Conservation (phyloP, 345 rosid genomes). For the Cardamine resedifolia region DNA sequence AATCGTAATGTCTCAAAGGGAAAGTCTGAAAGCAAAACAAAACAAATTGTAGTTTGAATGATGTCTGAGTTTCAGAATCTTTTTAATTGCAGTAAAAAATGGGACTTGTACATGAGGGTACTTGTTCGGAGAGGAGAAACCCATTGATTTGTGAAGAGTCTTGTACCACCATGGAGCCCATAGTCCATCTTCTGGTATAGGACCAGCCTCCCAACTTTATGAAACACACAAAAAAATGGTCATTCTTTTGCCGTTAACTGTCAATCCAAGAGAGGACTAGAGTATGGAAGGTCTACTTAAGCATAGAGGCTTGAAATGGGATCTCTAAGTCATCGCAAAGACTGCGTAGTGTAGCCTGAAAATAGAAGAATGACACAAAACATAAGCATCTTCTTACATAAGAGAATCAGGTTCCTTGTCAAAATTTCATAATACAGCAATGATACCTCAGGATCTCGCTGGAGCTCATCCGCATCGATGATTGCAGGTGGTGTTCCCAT, state of each 20-base stretch:
- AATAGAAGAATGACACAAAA: constrained; percentile 3
- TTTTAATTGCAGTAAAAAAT: not conserved
- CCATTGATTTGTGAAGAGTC: constrained; percentile 59
- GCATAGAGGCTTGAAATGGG: constrained; percentile 73
- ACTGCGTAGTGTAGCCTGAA: constrained; percentile 60
- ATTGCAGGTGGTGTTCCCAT: constrained; percentile 74
- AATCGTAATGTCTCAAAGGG: constrained; percentile 57
- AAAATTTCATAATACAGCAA: not conserved
- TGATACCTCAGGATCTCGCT: constrained; percentile 73
- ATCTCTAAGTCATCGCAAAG: constrained; percentile 76
- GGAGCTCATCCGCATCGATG: constrained; percentile 73
- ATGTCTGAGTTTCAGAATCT: not conserved
- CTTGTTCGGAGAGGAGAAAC: constrained; percentile 49
- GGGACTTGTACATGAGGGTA: constrained; percentile 53
- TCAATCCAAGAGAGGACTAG: not conserved
- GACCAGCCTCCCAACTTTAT: constrained; percentile 88
- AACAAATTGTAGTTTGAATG: constrained; percentile 2
- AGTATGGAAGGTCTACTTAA: constrained; percentile 45
- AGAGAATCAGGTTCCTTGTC: not conserved
- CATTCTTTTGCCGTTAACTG: not conserved
- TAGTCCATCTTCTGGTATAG: constrained; percentile 71
- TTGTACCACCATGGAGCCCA: constrained; percentile 94
- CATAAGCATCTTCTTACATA: not conserved
- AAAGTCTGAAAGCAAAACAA: constrained; percentile 54
- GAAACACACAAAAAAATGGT: constrained; percentile 4